These are phyloP conservation scores for Thuidium tamariscinum DNA, from an alignment of 225 moss, liverwort and hornwort genomes.

Conservation along the genomic window DNA sequence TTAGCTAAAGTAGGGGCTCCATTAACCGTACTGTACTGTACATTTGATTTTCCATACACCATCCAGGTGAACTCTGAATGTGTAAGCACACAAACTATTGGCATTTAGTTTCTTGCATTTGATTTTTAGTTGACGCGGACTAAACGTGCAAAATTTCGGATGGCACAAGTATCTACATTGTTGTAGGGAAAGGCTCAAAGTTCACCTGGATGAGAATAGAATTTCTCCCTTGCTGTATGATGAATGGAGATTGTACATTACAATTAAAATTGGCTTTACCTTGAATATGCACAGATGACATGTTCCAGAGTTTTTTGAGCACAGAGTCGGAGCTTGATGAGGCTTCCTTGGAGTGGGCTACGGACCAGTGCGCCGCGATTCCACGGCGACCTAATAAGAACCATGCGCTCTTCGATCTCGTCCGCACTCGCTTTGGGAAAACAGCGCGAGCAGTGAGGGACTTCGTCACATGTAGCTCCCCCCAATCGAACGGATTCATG, in stretches of 20 bases:
- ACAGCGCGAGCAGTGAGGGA: conserved; percentile 16
- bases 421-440: conserved; percentile 19
- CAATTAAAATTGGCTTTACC: not conserved
- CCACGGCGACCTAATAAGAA: not conserved
- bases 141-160: not conserved
- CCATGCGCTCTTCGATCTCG: not conserved
- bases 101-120: not conserved
- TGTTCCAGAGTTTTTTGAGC: conserved; percentile 24
- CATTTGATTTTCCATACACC: not conserved
- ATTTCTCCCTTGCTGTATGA: not conserved
- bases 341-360: conserved; percentile 3
- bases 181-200: not conserved
- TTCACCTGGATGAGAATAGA: not conserved
- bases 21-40: too few species aligned
- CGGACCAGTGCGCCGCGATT: not conserved
- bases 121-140: not conserved
- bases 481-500: conserved; percentile 15
- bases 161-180: not conserved
- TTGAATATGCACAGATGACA: conserved; percentile 13
- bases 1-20: not conserved
- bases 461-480: conserved; percentile 25
- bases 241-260: not conserved
- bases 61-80: not conserved
- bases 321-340: conserved; percentile 9
- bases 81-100: not conserved